phyloP scores from a whole-genome alignment of 192 early-diverging fungal species.

The Entrophospora sp. region DNA sequence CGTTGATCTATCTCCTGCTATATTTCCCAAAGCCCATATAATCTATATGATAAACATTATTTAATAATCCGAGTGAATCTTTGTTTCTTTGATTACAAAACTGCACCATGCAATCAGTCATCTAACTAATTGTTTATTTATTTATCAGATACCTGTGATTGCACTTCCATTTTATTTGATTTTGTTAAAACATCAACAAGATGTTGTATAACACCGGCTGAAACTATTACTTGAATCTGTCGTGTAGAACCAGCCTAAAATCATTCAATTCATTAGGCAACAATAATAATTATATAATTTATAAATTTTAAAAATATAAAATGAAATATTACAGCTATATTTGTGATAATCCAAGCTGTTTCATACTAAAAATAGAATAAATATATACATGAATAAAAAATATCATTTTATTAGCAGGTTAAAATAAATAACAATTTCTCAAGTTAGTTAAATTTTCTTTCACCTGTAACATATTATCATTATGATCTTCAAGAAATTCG shows the following conservation, averaged over 20 bases:
- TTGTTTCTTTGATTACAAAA: too few species aligned
- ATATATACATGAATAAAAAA: too few species aligned
- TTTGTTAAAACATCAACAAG: background rate
- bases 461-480: conserved; percentile 9
- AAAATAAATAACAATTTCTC: too few species aligned
- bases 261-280: too few species aligned
- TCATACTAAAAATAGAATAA: conserved; percentile 10
- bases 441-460: too few species aligned
- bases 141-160: background rate
- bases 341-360: conserved; percentile 11
- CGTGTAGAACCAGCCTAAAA: background rate
- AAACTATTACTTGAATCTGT: background rate
- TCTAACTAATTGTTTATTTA: background rate
- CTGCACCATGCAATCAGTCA: background rate
- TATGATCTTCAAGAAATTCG: background rate
- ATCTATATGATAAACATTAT: too few species aligned
- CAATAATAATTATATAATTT: background rate
- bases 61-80: too few species aligned
- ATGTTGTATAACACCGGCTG: conserved; percentile 1
- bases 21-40: conserved; percentile 12
- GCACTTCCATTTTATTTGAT: conserved; percentile 7
- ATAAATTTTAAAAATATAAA: background rate
- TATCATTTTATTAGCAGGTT: too few species aligned
- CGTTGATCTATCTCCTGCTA: background rate
- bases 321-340: conserved; percentile 1